Percentiles rank a stretch among this genome's conserved stretches.
Conservation (phyloP, 352 stramenopile genomes). For the Phytopythium oedochilum region DNA sequence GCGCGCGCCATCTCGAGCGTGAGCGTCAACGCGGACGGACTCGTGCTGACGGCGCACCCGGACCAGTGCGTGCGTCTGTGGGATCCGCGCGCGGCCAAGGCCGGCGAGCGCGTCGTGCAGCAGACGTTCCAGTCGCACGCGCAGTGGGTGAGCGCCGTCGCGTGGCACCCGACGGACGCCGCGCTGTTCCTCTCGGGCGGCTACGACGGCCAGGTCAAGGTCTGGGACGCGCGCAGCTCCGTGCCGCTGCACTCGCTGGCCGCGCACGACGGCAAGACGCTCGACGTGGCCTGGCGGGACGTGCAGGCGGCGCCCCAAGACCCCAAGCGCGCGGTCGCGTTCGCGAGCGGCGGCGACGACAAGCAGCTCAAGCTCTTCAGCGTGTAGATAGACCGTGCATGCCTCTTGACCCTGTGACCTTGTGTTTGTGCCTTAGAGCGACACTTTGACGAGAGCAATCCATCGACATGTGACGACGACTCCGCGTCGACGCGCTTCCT, state of each 20-base stretch:
- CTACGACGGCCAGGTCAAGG: constrained; percentile 78
- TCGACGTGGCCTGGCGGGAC: constrained; percentile 60
- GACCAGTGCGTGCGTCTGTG: constrained; percentile 81
- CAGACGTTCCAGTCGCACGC: constrained; percentile 82
- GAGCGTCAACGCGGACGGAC: constrained; percentile 52
- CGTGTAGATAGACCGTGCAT: constrained; percentile 38
- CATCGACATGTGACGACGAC: no score
- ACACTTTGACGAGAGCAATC: no score
- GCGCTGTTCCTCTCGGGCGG: constrained; percentile 67
- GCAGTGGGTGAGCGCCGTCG: constrained; percentile 77
- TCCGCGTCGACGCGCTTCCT: no score
- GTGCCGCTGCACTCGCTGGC: constrained; percentile 75
- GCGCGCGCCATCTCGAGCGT: constrained; percentile 72
- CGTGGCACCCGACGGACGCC: constrained; percentile 57
- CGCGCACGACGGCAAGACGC: constrained; percentile 70
- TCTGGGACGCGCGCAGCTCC: constrained; percentile 74
- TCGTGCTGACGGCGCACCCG: constrained; percentile 75
- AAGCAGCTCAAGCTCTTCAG: constrained; percentile 86
- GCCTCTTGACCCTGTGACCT: background rate
- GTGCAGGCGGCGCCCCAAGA: constrained; percentile 12
- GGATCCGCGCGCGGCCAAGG: constrained; percentile 66
- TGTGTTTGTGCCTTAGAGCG: background rate
- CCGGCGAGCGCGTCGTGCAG: constrained; percentile 70
- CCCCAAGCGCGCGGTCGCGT: constrained; percentile 23
- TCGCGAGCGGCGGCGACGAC: constrained; percentile 79